Percentiles rank a stretch among this genome's conserved stretches.
Conservation (phyloP, 192 early-diverging fungal species). For the Coemansia guatemalensis region DNA sequence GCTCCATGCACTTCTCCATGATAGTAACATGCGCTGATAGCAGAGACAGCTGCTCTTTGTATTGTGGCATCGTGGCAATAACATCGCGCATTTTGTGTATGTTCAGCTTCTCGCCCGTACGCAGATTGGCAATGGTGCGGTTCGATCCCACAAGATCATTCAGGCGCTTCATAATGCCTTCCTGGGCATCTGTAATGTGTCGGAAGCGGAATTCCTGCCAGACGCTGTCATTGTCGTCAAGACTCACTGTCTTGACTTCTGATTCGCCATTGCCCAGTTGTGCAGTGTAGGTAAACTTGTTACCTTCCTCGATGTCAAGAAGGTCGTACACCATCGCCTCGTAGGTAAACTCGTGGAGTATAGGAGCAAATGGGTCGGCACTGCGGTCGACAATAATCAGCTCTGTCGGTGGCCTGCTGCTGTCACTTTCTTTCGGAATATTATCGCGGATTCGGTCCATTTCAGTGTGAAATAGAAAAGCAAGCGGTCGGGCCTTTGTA, state of each 20-base stretch:
- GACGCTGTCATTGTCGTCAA: conserved; percentile 50
- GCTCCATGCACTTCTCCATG: conserved; percentile 55
- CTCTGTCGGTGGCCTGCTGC: conserved; percentile 62
- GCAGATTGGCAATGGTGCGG: conserved; percentile 39
- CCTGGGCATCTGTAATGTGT: conserved; percentile 57
- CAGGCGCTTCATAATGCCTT: conserved; percentile 47
- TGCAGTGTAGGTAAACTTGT: conserved; percentile 44
- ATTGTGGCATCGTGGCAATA: conserved; percentile 52
- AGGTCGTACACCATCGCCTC: conserved; percentile 98
- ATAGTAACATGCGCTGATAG: conserved; percentile 56
- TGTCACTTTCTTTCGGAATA: conserved; percentile 58
- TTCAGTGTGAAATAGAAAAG: conserved; percentile 77
- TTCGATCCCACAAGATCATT: conserved; percentile 50
- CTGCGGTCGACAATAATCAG: conserved; percentile 90
- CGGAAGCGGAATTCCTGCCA: conserved; percentile 58
- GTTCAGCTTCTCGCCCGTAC: conserved; percentile 37
- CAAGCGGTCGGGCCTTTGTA: conserved; percentile 75
- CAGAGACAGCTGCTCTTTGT: conserved; percentile 46
- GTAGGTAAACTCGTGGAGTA: conserved; percentile 98
- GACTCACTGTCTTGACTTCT: conserved; percentile 35
- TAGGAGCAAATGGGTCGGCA: conserved; percentile 85
- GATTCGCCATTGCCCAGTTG: conserved; percentile 45
- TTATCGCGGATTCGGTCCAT: conserved; percentile 77
- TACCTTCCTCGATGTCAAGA: conserved; percentile 58
- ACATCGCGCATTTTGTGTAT: conserved; percentile 50